Evolutionary conservation across 2,329 filamentous ascomycete species (phyloP), one percentile per base, ranked within the genome.

Genomic region (Sclerotinia nivalis): DNA sequence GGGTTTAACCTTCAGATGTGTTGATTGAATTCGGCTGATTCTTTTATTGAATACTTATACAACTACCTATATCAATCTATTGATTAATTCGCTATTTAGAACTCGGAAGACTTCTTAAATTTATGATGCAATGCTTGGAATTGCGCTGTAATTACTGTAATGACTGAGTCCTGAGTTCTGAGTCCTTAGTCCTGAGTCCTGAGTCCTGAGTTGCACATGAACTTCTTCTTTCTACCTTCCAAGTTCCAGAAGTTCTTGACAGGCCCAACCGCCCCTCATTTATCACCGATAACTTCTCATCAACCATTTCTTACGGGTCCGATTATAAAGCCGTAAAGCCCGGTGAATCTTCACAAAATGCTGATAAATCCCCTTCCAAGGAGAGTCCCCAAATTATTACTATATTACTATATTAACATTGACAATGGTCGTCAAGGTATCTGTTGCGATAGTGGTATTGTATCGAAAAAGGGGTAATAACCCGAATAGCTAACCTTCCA

Each of bases 191-290:
- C 7, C 37, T 37, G 37, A 37, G 37, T 37, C 37, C 37, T 40
- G 37, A 13, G 12, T 43, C 4, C 40, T 43, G 40, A 43, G 13
- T 43, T 13, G 40, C 40, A 43, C 40, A 43, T 43, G 40, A 43
- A 43, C 40, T 43, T 43, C 40, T 43, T n/a, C 18, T 22, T 6
- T 56, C 31, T 9, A 58, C 55, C 54, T 47, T 45, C 25, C 40
- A 47, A 61, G 25, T 47, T n/a, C 43, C 28, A 62, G 59, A 49
- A 49, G 45, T 62, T 25, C n/a, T 22, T 45, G 37, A 60, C 60
- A 64, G 47, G 31, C 31, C 60, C 61, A 22, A 52, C 8, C 47
- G 61, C 61, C 61, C 61, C 61, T 52, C 47, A 40, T 22, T 64
- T 64, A 64, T 52, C 60, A 50, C 60, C 60, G 60, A 64, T 12